phyloP scores from a whole-genome alignment of 2,329 filamentous ascomycete genomes.

The Epichloe glyceriae region DNA sequence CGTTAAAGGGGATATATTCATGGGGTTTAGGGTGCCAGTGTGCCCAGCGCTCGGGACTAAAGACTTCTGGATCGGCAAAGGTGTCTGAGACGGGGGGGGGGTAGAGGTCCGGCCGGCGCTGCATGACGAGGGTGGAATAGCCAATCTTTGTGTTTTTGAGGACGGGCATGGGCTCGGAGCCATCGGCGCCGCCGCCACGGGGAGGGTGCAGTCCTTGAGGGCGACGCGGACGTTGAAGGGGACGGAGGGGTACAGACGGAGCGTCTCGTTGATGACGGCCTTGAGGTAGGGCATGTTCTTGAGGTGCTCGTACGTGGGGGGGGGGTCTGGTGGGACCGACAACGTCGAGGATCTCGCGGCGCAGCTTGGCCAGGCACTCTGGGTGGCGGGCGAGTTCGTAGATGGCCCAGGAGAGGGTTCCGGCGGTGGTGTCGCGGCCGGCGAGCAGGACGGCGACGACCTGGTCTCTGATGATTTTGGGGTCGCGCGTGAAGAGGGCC shows the following conservation, averaged over 20 bases:
- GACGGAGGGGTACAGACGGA: conserved; percentile 65
- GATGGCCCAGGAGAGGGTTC: conserved; percentile 65
- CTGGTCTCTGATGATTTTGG: conserved; percentile 67
- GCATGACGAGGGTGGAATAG: conserved; percentile 39
- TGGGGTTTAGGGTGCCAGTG: conserved; percentile 37
- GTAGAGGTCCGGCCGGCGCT: conserved; percentile 35
- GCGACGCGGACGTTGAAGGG: conserved; percentile 68
- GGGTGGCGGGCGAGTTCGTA: conserved; percentile 71
- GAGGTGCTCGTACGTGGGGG: conserved; percentile 63
- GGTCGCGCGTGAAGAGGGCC: conserved; percentile 59
- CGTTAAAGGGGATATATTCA: conserved; percentile 42
- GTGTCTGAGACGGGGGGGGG: conserved; percentile 25
- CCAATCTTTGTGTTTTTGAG: conserved; percentile 32
- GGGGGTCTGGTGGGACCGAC: conserved; percentile 51
- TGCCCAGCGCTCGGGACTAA: conserved; percentile 38
- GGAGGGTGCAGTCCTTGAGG: conserved; percentile 61
- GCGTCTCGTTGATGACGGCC: conserved; percentile 61
- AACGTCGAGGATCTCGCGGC: conserved; percentile 54
- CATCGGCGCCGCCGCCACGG: conserved; percentile 46
- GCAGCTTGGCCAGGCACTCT: conserved; percentile 51
- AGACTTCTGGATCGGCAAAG: conserved; percentile 25
- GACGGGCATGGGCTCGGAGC: conserved; percentile 26
- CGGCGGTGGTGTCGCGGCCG: conserved; percentile 77
- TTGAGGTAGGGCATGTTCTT: conserved; percentile 80
- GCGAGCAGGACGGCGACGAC: conserved; percentile 72